phyloP scores from a whole-genome alignment of 352 stramenopile genomes.

The Thalassiosira mediterranea region DNA sequence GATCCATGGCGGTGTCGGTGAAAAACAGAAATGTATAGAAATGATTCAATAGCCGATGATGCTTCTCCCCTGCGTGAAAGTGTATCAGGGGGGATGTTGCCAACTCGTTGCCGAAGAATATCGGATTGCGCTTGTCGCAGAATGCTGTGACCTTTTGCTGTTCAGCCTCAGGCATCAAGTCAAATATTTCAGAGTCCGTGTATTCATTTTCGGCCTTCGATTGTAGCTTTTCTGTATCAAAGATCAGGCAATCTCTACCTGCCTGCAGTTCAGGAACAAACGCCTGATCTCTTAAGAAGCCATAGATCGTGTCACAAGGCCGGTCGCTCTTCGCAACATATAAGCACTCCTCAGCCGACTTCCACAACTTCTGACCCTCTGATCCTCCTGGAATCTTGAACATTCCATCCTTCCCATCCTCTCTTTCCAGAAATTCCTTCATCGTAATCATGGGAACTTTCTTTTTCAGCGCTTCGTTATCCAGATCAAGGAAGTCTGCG shows the following conservation, averaged over 20 bases:
- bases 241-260: constrained; percentile 59
- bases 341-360: constrained; percentile 25
- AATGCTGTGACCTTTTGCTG: constrained; percentile 44
- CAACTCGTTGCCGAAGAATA: constrained; percentile 41
- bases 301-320: constrained; percentile 49
- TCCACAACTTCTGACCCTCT: constrained; percentile 18
- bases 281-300: constrained; percentile 34
- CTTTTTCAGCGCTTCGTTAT: constrained; percentile 49
- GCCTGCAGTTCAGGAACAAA: constrained; percentile 57
- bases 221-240: constrained; percentile 45
- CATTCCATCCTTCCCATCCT: constrained; percentile 46
- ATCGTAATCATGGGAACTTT: constrained; percentile 70
- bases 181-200: constrained; percentile 1
- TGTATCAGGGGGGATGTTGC: constrained; percentile 54
- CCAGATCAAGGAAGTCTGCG: constrained; percentile 71
- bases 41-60: constrained; percentile 69
- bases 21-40: constrained; percentile 82
- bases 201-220: constrained; percentile 16
- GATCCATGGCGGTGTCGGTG: constrained; percentile 63
- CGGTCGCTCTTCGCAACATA: constrained; percentile 39
- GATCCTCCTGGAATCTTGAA: constrained; percentile 56
- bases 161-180: constrained; percentile 25
- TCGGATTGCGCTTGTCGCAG: constrained; percentile 29
- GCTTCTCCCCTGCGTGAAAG: constrained; percentile 58
- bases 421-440: constrained; percentile 71